phyloP scores from a whole-genome alignment of 2,329 filamentous ascomycete genomes.

The Calonectria pteridis region DNA sequence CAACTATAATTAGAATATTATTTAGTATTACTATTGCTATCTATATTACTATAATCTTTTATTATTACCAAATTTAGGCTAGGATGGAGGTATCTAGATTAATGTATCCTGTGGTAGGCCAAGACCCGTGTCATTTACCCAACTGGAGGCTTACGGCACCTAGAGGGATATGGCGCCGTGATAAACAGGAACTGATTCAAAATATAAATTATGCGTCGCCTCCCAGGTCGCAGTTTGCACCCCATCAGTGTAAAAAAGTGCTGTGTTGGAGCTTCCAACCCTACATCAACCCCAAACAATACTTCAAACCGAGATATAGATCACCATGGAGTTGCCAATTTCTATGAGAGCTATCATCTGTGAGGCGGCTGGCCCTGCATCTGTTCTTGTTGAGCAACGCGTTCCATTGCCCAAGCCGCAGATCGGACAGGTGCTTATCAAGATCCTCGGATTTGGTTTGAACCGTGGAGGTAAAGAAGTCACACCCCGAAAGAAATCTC shows the following conservation, averaged over 20 bases:
- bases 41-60: too few relatives aligned
- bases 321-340: neutral
- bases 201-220: neutral
- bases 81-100: too few relatives aligned
- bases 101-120: too few relatives aligned
- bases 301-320: neutral
- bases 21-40: too few relatives aligned
- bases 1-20: too few relatives aligned
- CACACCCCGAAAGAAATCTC: too few relatives aligned
- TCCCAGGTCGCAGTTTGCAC: neutral
- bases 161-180: too few relatives aligned
- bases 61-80: too few relatives aligned
- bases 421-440: neutral
- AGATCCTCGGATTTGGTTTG: neutral
- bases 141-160: too few relatives aligned
- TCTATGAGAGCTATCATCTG: neutral
- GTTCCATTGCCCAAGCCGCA: neutral
- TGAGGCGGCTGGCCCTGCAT: neutral
- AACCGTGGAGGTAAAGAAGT: constrained; percentile 2
- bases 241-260: neutral
- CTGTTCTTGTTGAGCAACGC: neutral
- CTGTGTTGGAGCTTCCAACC: neutral
- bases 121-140: too few relatives aligned
- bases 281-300: neutral
- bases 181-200: neutral